phyloP scores from a whole-genome alignment of 1,284 basidiomycete genomes.

The Ganoderma lingzhi region DNA sequence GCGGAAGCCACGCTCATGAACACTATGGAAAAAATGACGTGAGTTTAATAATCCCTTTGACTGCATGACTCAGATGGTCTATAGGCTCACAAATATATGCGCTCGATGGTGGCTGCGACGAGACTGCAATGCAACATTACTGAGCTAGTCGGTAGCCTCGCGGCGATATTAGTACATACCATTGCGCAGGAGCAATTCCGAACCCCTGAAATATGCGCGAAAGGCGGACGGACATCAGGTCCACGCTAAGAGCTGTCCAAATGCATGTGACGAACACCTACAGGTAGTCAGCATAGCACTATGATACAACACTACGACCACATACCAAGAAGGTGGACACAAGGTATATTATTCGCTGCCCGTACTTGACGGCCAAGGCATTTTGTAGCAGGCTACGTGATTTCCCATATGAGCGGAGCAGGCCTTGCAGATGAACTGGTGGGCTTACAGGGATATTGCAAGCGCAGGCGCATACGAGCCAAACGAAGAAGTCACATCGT shows the following conservation, averaged over 20 bases:
- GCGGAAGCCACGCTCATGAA: conserved; percentile 52
- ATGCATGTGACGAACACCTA: conserved; percentile 56
- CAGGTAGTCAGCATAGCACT: background rate
- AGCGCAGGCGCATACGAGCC: too few species aligned
- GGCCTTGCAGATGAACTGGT: conserved; percentile 31
- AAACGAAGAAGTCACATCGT: too few species aligned
- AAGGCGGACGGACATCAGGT: conserved; percentile 49
- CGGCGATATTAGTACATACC: conserved; percentile 32
- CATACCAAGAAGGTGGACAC: conserved; percentile 48
- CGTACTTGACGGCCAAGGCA: conserved; percentile 52
- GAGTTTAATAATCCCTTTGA: too few species aligned
- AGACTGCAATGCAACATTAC: conserved; percentile 35
- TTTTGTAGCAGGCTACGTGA: conserved; percentile 47
- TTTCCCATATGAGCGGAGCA: background rate
- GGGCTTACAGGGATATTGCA: too few species aligned
- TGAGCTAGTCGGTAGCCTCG: too few species aligned
- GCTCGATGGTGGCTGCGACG: conserved; percentile 52
- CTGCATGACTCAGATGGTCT: background rate
- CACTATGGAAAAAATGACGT: conserved; percentile 33
- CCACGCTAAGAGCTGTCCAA: conserved; percentile 52
- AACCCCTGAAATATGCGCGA: conserved; percentile 54
- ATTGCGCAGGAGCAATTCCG: conserved; percentile 54
- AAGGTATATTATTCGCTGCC: conserved; percentile 53
- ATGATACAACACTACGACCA: too few species aligned
- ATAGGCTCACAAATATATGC: conserved; percentile 48